Percentiles rank a stretch among this genome's conserved stretches.
Evolutionary conservation across 176 grass and related monocot species (phyloP).

Genomic region (Rhynchospora breviuscula): DNA sequence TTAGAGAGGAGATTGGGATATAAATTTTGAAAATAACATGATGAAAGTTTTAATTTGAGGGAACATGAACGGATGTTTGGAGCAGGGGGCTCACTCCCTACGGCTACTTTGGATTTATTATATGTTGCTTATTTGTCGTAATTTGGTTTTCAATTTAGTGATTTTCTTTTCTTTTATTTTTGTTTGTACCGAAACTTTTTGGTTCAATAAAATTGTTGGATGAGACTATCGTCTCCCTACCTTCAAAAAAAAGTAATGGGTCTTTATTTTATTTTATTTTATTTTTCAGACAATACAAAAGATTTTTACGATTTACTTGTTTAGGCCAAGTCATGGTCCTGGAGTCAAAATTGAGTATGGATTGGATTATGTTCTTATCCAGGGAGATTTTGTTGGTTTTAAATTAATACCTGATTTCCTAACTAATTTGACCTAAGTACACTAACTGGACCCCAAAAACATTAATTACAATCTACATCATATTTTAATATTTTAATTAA

Average conservation of each 20-base stretch:
- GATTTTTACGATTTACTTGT: not conserved
- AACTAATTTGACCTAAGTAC: no score
- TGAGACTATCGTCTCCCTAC: no score
- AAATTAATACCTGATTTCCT: no score
- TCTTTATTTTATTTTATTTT: not conserved
- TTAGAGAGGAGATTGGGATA: not conserved
- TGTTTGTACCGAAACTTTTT: no score
- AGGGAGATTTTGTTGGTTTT: no score
- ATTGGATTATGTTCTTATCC: not conserved
- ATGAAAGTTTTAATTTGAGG: not conserved
- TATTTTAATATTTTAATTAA: no score
- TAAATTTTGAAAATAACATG: not conserved
- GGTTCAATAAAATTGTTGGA: no score
- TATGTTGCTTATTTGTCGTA: not conserved
- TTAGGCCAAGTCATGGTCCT: not conserved
- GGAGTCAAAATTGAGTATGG: not conserved
- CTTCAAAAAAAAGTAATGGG: no score
- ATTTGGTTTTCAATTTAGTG: not conserved
- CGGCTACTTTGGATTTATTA: not conserved
- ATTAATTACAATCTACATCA: no score
- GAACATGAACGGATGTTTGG: not conserved
- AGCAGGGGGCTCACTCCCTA: not conserved
- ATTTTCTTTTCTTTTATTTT: not conserved
- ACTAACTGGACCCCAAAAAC: no score
- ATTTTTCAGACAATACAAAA: not conserved